Conservation (phyloP, 192 early-diverging fungal genomes). For the Linnemannia elongata region DNA sequence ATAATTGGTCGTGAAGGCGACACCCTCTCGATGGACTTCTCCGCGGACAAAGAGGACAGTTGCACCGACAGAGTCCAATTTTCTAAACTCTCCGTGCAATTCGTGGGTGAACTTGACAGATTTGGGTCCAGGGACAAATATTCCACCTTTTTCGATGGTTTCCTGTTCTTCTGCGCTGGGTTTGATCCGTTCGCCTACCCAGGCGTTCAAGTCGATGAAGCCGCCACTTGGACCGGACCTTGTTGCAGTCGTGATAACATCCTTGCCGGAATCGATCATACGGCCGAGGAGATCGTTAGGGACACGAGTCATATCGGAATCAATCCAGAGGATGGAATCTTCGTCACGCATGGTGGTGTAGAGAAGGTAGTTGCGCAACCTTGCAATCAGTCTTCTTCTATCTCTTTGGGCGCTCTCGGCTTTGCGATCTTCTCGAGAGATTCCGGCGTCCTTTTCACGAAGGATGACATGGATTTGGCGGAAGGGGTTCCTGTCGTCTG, state of each 20-base stretch:
- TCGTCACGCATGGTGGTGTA: conserved; percentile 24
- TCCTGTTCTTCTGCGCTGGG: conserved; percentile 31
- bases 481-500: not conserved
- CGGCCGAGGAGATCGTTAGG: conserved; percentile 30
- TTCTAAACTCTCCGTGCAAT: conserved; percentile 8
- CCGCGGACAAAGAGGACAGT: conserved; percentile 51
- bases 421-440: conserved; percentile 40
- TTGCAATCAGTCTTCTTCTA: conserved; percentile 43
- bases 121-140: not conserved
- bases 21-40: conserved; percentile 48
- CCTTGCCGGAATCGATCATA: conserved; percentile 54
- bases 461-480: conserved; percentile 1
- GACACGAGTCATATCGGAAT: conserved; percentile 51
- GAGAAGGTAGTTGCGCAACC: conserved; percentile 43
- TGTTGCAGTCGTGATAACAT: conserved; percentile 55
- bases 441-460: conserved; percentile 1
- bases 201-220: conserved; percentile 10
- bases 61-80: conserved; percentile 56
- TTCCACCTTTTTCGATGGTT: conserved; percentile 8
- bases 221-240: not conserved
- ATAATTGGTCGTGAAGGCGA: conserved; percentile 44
- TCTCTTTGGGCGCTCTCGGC: conserved; percentile 25
- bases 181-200: conserved; percentile 15
- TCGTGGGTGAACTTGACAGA: conserved; percentile 11
- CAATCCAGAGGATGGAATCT: conserved; percentile 56